These are phyloP conservation scores for Pseudohalonectria lignicola DNA, from an alignment of 2,329 filamentous ascomycete genomes.

Conservation along the genomic window DNA sequence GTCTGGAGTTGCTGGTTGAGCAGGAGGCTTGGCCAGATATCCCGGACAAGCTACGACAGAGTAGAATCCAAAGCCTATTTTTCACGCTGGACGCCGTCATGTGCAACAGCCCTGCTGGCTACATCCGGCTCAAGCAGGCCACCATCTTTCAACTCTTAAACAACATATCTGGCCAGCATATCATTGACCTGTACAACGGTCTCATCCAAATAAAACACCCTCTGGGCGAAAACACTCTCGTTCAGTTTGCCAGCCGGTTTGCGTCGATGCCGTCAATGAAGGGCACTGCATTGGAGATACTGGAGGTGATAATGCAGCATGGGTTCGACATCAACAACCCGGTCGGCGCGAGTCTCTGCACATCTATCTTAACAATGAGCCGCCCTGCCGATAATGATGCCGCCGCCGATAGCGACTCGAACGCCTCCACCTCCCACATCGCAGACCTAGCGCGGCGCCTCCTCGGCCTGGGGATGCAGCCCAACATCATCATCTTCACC, in stretches of 20 bases:
- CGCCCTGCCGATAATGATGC: slow-evolving; percentile 16
- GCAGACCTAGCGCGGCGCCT: slow-evolving; percentile 44
- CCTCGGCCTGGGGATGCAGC: slow-evolving; percentile 46
- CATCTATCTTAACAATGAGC: slow-evolving; percentile 39
- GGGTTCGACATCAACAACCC: slow-evolving; percentile 31
- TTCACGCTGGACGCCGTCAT: no score
- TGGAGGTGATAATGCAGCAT: slow-evolving; percentile 21
- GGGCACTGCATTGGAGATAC: slow-evolving; percentile 28
- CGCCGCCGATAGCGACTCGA: background rate
- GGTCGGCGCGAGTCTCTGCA: slow-evolving; percentile 42
- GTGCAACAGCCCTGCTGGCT: background rate
- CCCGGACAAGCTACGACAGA: no score
- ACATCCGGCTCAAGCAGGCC: background rate
- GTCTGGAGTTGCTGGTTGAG: slow-evolving; percentile 20
- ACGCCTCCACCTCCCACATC: slow-evolving; percentile 24
- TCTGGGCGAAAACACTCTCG: slow-evolving; percentile 34
- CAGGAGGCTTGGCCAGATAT: no score
- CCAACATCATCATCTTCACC: slow-evolving; percentile 54
- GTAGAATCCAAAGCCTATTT: no score
- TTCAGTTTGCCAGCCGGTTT: slow-evolving; percentile 36
- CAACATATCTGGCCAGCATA: background rate
- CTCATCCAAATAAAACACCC: no score
- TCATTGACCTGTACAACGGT: background rate
- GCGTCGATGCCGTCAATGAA: slow-evolving; percentile 28
- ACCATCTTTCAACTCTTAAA: background rate